Evolutionary conservation across 768 basidiomycete species (phyloP).

Genomic region (Exsudoporus frostii): DNA sequence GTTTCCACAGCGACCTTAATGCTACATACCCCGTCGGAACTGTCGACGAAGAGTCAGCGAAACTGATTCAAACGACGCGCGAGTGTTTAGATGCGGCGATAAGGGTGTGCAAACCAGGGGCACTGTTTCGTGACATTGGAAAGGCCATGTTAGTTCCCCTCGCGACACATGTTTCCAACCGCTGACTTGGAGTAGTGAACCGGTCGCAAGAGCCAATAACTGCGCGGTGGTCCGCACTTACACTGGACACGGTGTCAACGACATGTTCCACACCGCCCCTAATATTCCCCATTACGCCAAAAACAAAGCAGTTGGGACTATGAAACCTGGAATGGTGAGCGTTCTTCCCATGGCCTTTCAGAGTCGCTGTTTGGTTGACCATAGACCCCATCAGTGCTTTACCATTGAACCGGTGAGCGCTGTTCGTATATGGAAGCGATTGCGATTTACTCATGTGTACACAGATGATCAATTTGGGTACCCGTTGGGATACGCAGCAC

Average conservation of each 20-base stretch:
- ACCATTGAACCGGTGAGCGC: slow-evolving; percentile 73
- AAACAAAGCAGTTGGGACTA: slow-evolving; percentile 87
- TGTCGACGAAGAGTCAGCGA: slow-evolving; percentile 78
- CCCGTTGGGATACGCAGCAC: slow-evolving; percentile 70
- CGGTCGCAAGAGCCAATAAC: slow-evolving; percentile 74
- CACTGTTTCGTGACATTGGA: slow-evolving; percentile 84
- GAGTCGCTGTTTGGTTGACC: slow-evolving; percentile 5
- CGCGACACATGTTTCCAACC: slow-evolving; percentile 8
- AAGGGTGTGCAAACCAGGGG: slow-evolving; percentile 89
- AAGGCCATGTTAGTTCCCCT: slow-evolving; percentile 65
- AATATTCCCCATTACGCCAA: slow-evolving; percentile 95
- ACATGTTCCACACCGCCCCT: slow-evolving; percentile 80
- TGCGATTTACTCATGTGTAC: slow-evolving; percentile 8
- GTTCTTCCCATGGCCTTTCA: not conserved
- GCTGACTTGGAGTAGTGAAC: slow-evolving; percentile 55
- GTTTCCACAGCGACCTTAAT: slow-evolving; percentile 91
- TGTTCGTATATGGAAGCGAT: slow-evolving; percentile 1
- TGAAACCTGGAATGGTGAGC: slow-evolving; percentile 91
- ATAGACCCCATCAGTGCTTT: slow-evolving; percentile 45
- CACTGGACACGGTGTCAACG: slow-evolving; percentile 87
- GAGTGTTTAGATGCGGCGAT: slow-evolving; percentile 87
- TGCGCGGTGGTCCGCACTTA: slow-evolving; percentile 92
- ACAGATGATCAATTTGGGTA: slow-evolving; percentile 91
- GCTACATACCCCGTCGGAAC: slow-evolving; percentile 89
- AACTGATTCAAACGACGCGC: slow-evolving; percentile 79